Percentiles rank a stretch among this genome's conserved stretches.
Evolutionary conservation across 176 grass and related monocot species (phyloP).

Genomic region (Cocos nucifera): DNA sequence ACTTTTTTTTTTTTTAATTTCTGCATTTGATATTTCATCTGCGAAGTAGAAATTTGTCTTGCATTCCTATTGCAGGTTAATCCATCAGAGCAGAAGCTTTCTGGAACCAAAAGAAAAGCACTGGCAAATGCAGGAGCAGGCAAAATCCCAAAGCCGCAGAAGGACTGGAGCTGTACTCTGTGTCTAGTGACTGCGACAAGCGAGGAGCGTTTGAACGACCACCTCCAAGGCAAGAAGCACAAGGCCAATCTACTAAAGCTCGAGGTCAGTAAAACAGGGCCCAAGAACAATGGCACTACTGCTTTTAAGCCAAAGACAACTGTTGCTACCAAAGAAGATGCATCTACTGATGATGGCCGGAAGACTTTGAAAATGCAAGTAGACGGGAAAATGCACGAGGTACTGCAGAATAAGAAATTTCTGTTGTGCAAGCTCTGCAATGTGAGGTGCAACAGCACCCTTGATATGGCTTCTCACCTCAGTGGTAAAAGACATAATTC

Average conservation of each 20-base stretch:
- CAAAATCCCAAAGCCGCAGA: background rate
- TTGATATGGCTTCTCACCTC: constrained; percentile 34
- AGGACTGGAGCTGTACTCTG: constrained; percentile 3
- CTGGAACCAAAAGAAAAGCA: constrained; percentile 6
- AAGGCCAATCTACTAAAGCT: background rate
- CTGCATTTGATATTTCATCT: background rate
- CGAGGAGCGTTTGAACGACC: background rate
- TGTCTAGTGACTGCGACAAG: background rate
- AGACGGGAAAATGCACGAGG: constrained; percentile 31
- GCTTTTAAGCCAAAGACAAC: background rate
- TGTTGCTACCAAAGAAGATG: background rate
- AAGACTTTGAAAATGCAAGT: constrained; percentile 33
- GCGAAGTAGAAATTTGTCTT: constrained; percentile 1
- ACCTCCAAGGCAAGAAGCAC: constrained; percentile 7
- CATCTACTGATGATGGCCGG: background rate
- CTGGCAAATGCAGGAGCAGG: background rate
- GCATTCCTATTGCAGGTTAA: background rate
- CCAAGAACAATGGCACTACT: background rate
- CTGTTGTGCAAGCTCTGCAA: constrained; percentile 36
- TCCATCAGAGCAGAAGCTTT: background rate
- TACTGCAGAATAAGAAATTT: constrained; percentile 24
- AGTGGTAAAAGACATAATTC: constrained; percentile 31
- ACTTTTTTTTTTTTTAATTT: no score
- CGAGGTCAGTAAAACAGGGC: background rate
- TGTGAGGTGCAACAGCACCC: constrained; percentile 19